Evolutionary conservation across 306 rosid species (phyloP).

Genomic region (Lathyrus oleraceus): DNA sequence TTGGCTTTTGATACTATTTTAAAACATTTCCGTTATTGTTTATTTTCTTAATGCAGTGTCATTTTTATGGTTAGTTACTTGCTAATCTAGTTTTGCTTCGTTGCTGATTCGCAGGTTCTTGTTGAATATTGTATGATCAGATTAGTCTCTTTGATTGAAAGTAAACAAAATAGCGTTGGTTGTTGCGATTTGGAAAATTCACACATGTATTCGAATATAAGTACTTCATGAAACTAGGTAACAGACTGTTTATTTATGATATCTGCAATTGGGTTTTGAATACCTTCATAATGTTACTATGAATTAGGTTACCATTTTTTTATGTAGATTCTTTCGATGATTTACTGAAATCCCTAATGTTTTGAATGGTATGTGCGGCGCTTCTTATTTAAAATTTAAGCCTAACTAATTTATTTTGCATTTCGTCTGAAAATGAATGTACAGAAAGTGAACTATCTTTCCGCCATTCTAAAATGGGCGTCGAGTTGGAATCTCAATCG

Average conservation of each 20-base stretch:
- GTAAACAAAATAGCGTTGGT: constrained; percentile 10
- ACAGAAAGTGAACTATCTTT: constrained; percentile 70
- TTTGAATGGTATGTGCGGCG: not conserved
- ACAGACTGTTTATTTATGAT: constrained; percentile 17
- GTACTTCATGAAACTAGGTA: constrained; percentile 83
- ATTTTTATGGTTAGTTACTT: not conserved
- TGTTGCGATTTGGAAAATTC: constrained; percentile 32
- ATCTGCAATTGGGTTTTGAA: not conserved
- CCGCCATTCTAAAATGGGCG: constrained; percentile 47
- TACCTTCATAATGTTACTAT: not conserved
- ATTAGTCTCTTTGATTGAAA: constrained; percentile 28
- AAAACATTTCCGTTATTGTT: constrained; percentile 19
- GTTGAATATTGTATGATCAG: constrained; percentile 17
- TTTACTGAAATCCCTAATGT: not conserved
- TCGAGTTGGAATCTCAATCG: constrained; percentile 48
- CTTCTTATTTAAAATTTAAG: not conserved
- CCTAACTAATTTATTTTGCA: constrained; percentile 25
- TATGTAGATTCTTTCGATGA: not conserved
- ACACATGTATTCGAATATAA: constrained; percentile 9
- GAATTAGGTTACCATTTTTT: not conserved
- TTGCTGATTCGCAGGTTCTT: constrained; percentile 43
- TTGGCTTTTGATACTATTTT: constrained; percentile 10
- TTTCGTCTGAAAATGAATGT: constrained; percentile 27
- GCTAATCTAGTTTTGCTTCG: constrained; percentile 33
- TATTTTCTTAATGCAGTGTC: constrained; percentile 23